A percentile compares a stretch with the other conserved stretches of the same genome.
Evolutionary conservation across 1,284 basidiomycete genomes (phyloP).

Genomic region (Salmacisia buchloeana): DNA sequence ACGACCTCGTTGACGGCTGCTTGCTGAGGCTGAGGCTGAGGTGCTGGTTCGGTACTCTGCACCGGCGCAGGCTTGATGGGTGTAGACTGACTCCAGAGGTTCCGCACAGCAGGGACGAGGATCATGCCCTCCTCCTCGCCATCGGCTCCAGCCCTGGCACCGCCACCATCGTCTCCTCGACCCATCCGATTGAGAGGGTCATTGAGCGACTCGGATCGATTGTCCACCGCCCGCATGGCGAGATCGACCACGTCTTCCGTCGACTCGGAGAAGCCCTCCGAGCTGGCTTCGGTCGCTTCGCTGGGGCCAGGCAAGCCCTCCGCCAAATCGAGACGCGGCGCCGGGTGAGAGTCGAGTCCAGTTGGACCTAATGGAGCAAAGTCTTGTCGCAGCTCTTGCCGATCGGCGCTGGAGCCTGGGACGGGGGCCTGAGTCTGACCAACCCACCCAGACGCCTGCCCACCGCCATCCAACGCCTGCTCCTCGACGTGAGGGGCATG

Average conservation of each 20-base stretch:
- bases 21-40: no score
- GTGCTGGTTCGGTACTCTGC: no score
- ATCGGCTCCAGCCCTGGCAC: no score
- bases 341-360: neutral
- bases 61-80: no score
- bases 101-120: constrained; percentile 15
- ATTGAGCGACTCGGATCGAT: constrained; percentile 8
- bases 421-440: neutral
- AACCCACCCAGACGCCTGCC: no score
- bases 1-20: constrained; percentile 17
- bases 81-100: constrained; percentile 11
- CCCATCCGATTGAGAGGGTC: constrained; percentile 10
- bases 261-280: constrained; percentile 21
- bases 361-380: neutral
- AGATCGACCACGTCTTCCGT: constrained; percentile 40
- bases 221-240: constrained; percentile 39
- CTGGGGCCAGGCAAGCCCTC: neutral
- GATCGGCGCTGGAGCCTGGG: no score
- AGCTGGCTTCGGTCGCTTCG: constrained; percentile 5
- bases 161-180: constrained; percentile 16
- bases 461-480: no score
- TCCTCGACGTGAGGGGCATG: neutral
- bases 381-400: no score
- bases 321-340: neutral
- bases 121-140: constrained; percentile 19